A percentile compares a stretch with the other conserved stretches of the same genome.
phyloP scores from a whole-genome alignment of 305 asterid genomes.

The Striga hermonthica region DNA sequence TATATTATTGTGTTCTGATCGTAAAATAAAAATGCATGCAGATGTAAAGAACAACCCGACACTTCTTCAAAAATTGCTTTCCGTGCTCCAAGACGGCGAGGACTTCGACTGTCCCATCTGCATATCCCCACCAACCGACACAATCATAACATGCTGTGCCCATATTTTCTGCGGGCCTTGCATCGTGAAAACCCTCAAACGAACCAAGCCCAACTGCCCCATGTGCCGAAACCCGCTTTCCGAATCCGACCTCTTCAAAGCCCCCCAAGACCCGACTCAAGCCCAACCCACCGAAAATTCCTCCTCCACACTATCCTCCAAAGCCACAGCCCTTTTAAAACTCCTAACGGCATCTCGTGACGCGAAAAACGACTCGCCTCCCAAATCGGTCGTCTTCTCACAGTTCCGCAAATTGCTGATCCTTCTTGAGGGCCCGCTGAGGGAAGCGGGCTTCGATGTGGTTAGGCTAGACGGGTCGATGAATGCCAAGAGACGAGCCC shows the following conservation, averaged over 20 bases:
- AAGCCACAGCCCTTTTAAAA: slow-evolving; percentile 62
- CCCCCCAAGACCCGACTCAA: slow-evolving; percentile 55
- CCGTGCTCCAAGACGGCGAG: slow-evolving; percentile 72
- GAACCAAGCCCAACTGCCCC: slow-evolving; percentile 67
- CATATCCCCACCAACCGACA: slow-evolving; percentile 60
- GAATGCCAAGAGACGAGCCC: slow-evolving; percentile 60
- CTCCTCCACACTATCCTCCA: slow-evolving; percentile 53
- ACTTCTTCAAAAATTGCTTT: slow-evolving; percentile 63
- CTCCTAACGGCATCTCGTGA: slow-evolving; percentile 52
- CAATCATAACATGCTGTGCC: slow-evolving; percentile 74
- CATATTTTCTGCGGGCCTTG: slow-evolving; percentile 80
- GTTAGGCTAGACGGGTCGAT: slow-evolving; percentile 76
- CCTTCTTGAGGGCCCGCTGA: slow-evolving; percentile 63
- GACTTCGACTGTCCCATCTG: slow-evolving; percentile 94
- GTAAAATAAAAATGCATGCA: slow-evolving; percentile 30
- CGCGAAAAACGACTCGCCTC: slow-evolving; percentile 32
- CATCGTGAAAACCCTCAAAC: slow-evolving; percentile 65
- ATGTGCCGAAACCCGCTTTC: slow-evolving; percentile 79
- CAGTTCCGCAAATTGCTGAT: slow-evolving; percentile 78
- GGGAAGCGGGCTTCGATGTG: slow-evolving; percentile 65
- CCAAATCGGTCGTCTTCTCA: slow-evolving; percentile 79
- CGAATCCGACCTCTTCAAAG: slow-evolving; percentile 66
- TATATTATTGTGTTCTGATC: too few relatives aligned
- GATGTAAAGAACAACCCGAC: slow-evolving; percentile 79
- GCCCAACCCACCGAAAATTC: slow-evolving; percentile 31